Evolutionary conservation across 139 green algal species (phyloP), one percentile per base, ranked within the genome.

Genomic region (Chlamydomonas sp.): DNA sequence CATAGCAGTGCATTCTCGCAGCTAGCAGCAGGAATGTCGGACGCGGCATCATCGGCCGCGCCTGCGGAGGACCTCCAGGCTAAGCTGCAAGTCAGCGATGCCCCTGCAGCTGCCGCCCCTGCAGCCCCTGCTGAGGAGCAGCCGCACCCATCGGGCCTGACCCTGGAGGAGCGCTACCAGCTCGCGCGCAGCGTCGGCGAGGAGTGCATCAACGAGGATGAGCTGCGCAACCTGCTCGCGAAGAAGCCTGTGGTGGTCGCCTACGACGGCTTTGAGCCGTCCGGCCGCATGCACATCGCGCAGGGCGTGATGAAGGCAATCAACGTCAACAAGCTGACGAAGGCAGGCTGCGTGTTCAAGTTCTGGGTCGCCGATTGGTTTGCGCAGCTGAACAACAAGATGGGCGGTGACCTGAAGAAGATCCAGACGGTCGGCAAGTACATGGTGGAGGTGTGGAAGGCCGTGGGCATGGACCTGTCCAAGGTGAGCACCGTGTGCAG

Each of bases 381-480:
- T 87, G 95, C 96, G 62, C 94, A 96, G 90, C 87, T 93, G 7
- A 93, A 93, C 88, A 93, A 93, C 90, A 93, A 93, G 76, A 93
- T 93, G 90, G 90, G 90, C n/a, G 98, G 98, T 4, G 98, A 99
- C 90, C 90, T 99, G 75, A 99, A 99, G 92, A 99, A 99, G 96
- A 99, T 99, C 88, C 96, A 98, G 90, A 96, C 93, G 9, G 97
- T 99, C 17, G 98, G 98, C n/a, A 88, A 95, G 78, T 99, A 99
- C 96, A 97, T 99, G 94, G 95, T 99, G 60, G 97, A 99, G 93
- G 98, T 99, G 71, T 99, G 98, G 98, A 99, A 98, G 92, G 97
- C 97, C 2, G 94, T 98, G 62, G 98, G 98, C 75, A 99, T 99
- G 98, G 97, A 99, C 90, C 87, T 98, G 73, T 90, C 84, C 62